Percentiles rank a stretch among this genome's conserved stretches.
Evolutionary conservation across 2,329 filamentous ascomycete genomes (phyloP).

Genomic region (Epichloe brachyelytri): DNA sequence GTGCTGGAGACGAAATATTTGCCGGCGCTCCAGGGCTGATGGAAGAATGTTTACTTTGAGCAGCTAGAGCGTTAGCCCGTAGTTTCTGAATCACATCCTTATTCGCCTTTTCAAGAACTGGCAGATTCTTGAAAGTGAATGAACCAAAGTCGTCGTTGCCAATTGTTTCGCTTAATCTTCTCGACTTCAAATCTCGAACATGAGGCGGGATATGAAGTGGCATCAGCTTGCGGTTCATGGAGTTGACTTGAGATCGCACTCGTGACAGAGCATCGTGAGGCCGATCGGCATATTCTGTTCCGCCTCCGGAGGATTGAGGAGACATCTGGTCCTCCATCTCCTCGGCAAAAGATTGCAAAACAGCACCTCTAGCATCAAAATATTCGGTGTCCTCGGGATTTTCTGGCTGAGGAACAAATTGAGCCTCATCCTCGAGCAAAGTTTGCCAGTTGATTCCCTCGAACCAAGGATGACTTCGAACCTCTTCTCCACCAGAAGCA

Average conservation of each 20-base stretch:
- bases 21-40: constrained; percentile 30
- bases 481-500: constrained; percentile 76
- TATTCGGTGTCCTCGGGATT: constrained; percentile 98
- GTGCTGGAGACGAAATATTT: constrained; percentile 44
- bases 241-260: constrained; percentile 72
- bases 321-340: constrained; percentile 85
- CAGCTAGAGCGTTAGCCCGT: constrained; percentile 73
- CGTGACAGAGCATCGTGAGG: constrained; percentile 90
- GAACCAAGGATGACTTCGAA: constrained; percentile 84
- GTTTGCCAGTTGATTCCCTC: constrained; percentile 77
- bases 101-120: constrained; percentile 93
- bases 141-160: constrained; percentile 86
- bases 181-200: constrained; percentile 78
- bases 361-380: constrained; percentile 85
- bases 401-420: constrained; percentile 84
- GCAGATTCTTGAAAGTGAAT: constrained; percentile 94
- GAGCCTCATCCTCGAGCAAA: constrained; percentile 84
- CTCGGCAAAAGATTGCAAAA: constrained; percentile 80
- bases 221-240: constrained; percentile 84
- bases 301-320: constrained; percentile 55
- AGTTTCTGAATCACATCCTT: constrained; percentile 98
- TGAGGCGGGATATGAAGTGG: constrained; percentile 93
- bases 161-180: constrained; percentile 82
- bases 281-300: constrained; percentile 69
- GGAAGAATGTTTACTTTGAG: constrained; percentile 40